Base-by-base conservation (phyloP, 306 rosid species). In the Mimosa bimucronata region DNA sequence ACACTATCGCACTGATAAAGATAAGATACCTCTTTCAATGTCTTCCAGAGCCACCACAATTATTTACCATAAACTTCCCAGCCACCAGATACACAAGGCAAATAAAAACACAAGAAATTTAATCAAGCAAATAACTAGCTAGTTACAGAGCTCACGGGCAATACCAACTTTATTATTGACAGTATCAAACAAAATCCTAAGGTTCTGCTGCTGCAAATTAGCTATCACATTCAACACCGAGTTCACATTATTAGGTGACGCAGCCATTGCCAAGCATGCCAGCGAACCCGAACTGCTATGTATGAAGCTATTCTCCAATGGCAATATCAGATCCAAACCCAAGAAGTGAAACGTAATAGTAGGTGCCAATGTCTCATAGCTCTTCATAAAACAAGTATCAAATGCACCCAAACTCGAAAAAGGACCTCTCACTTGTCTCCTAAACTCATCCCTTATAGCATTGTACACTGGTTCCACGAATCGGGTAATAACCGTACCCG, bases 141-240 rank as follows among this genome's bases (percentile, higher is more conserved):
- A 94, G 81, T 90, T 92, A 80, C 97, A 94, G 18, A 85, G 87
- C 86, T 94, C 97, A 78, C 94, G 97, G 50, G 98, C 92, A 67
- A 94, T 90, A 9, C 98, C 98, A 82, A 94, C 82, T 46, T 82
- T 85, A 58, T 90, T 86, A 71, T 94, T 92, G 23, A 88, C 84
- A 9, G 88, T 87, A 81, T 94, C 98, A 77, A 89, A 94, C 94
- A 94, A 66, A 81, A 94, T 81, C 28, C 98, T 78, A 66, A 85
- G 94, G 70, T 92, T 94, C 88, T 92, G 97, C 68, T 92, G 98
- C 88, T 94, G 97, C 84, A 82, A 83, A 80, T 92, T 94, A 37
- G 98, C 97, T 44, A 92, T 53, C 61, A 53, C 61, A 53, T 53
- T 53, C 61, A 53, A 53, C 61, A 53, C 61, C 13, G 61, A 53